Evolutionary conservation across 495 filamentous ascomycete genomes (phyloP), one percentile per base, ranked within the genome.

Genomic region (Bathelium albidoporum): DNA sequence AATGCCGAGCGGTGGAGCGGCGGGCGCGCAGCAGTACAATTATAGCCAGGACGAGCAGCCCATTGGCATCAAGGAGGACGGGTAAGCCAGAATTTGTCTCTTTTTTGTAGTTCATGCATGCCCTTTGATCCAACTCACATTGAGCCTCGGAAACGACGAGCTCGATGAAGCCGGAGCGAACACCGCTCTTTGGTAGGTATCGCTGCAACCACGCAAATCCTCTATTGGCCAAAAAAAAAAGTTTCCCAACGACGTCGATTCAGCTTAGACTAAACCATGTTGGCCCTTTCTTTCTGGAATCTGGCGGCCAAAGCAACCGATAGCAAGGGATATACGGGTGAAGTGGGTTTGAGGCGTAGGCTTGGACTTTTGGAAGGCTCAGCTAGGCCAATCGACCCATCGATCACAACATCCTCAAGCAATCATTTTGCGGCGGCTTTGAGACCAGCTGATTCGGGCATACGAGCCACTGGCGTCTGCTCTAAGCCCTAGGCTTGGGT

Each of bases 41-140:
- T 68, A 77, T 60, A 76, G 89, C 71, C 76, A 73, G 41, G 63
- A 72, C 55, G 73, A 75, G 44, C 72, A 71, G 1, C 74, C 75
- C 18, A 71, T 77, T 59, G 86, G 90, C 68, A 91, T 95, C 59
- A 97, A 97, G 77, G 94, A 98, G 85, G 94, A 98, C 73, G 94
- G 94, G 94, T 98, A 87, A 96, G 95, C 91, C 11, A n/a, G 12
- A 12, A 20, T 36, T 60, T 65, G 1, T 59, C 20, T 59, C 22
- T 58, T 68, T 63, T 64, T 65, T 74, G 69, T 72, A 69, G 43
- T 39, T 63, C 22, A 61, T 49, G 9, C 44, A 22, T 39, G 14
- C 14, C 34, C 34, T 39, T 39, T 5, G 5, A 39, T 39, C 34
- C 14, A 39, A n/a, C n/a, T n/a, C n/a, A n/a, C n/a, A n/a, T n/a